Evolutionary conservation across 202 grass and related monocot species (phyloP), one percentile per base, ranked within the genome.

Genomic region (Setaria viridis): DNA sequence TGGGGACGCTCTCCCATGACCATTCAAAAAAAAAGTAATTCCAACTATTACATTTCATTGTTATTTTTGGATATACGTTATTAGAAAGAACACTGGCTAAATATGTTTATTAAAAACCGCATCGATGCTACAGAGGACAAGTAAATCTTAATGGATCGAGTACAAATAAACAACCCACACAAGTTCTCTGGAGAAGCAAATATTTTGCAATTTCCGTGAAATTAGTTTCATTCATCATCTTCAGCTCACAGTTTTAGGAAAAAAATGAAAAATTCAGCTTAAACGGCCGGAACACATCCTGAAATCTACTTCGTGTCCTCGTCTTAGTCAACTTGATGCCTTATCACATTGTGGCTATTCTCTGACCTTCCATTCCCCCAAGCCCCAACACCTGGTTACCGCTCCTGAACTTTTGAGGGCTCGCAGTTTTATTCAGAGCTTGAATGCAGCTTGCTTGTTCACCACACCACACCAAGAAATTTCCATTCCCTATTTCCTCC

Each of bases 181-280:
- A n/a, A 78, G 3, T 59, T 7, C 34, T 45, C 37, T n/a, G 17
- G 25, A 62, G 17, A 32, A 37, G n/a, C 3, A 85, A 70, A 11
- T 7, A 37, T 20, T 21, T 59, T 37, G 29, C 19, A 51, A 20
- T 35, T 78, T 78, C 7, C 12, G 19, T 71, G 65, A 78, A 32
- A 65, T 72, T 63, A 66, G 34, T 48, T 48, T 13, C 67, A 58
- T 48, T 56, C 58, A 53, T 67, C 34, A 35, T 35, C 67, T 10
- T 74, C 41, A 65, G 67, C 59, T 75, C 69, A 80, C 34, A 70
- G 10, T 32, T 25, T 35, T 62, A 53, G 62, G 69, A 3, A 35
- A 35, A 35, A 35, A 35, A 35, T 2, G 34, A 35, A 80, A 75
- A 37, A 41, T 64, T 77, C 83, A 77, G 34, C 88, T 70, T 41